Conservation (phyloP, 208 protist species). For the Leishmania gerbilli region DNA sequence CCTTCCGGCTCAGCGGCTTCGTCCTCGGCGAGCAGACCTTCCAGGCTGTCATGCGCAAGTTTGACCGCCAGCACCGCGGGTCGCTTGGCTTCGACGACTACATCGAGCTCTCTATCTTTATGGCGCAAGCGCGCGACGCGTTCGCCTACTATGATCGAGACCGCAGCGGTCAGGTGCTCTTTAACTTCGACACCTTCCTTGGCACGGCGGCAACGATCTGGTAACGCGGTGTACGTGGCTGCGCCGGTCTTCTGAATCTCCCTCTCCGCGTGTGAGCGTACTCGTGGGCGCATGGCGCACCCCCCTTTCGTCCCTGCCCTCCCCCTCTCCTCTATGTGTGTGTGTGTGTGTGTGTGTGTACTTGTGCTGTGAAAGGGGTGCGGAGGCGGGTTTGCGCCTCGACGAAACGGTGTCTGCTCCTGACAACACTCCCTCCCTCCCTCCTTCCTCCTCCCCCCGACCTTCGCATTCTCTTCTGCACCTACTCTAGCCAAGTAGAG, state of each 20-base stretch:
- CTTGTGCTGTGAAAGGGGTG: background rate
- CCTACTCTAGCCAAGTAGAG: background rate
- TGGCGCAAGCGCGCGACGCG: slow-evolving; percentile 48
- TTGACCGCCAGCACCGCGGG: slow-evolving; percentile 62
- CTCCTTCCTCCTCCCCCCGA: background rate
- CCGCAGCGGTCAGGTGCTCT: slow-evolving; percentile 49
- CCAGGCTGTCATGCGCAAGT: slow-evolving; percentile 73
- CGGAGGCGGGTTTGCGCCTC: background rate
- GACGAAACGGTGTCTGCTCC: background rate
- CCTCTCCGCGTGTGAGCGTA: background rate
- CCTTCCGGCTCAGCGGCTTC: slow-evolving; percentile 46
- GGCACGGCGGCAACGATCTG: slow-evolving; percentile 34
- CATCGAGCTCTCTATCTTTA: slow-evolving; percentile 75
- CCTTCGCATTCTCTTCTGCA: background rate
- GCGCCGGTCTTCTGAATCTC: background rate
- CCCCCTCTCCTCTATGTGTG: background rate
- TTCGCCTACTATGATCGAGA: slow-evolving; percentile 58
- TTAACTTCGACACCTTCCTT: slow-evolving; percentile 66
- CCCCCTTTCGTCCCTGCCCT: background rate
- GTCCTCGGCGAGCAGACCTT: slow-evolving; percentile 57
- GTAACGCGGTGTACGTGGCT: slow-evolving; percentile 13
- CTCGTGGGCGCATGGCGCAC: background rate
- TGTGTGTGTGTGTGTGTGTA: background rate
- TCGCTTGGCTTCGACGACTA: slow-evolving; percentile 78
- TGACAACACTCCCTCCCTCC: background rate